Evolutionary conservation across 2,329 filamentous ascomycete genomes (phyloP), one percentile per base, ranked within the genome.

Genomic region (Xylaria sp.): DNA sequence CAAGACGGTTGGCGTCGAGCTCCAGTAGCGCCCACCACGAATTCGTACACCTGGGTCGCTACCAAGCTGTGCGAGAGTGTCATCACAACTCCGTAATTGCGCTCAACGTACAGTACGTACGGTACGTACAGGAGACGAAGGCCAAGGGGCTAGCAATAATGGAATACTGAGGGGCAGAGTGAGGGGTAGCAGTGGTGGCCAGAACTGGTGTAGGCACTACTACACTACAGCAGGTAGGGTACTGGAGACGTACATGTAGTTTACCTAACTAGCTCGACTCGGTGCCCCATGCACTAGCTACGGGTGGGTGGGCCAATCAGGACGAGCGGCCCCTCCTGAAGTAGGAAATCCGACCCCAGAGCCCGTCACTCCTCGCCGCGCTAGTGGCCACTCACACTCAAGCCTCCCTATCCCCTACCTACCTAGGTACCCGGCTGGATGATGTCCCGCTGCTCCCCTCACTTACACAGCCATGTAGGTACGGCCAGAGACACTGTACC

Each of bases 31-130:
- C 56, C 57, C 31, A 33, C 62, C 62, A 51, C 56, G 27, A 65
- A 49, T 29, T 39, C 17, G 22, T 27, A 50, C 45, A 39, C 38
- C 38, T 49, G 36, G 39, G 22, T 29, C 3, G n/a, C 38, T n/a
- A 17, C 38, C 38, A 17, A 17, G 6, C 15, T 17, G 15, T n/a
- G n/a, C 9, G 49, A n/a, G 13, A 20, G 29, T 51, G 63, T 57
- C 39, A 62, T 59, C 53, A 63, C 20, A 66, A 66, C 64, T 66
- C 64, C 64, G 64, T 63, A 63, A 50, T 60, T 66, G 59, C 64
- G 64, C 50, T 11, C 2, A n/a, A 17, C 13, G 13, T 44, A 17
- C 36, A 39, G 5, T 39, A n/a, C 17, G 42, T 15, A 20, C 15
- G 38, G 11, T 39, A 15, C 38, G 11, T 38, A 15, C 36, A 15